A percentile compares a stretch with the other conserved stretches of the same genome.
phyloP scores from a whole-genome alignment of 2,329 filamentous ascomycete species.

The Zymoseptoria pseudotritici region DNA sequence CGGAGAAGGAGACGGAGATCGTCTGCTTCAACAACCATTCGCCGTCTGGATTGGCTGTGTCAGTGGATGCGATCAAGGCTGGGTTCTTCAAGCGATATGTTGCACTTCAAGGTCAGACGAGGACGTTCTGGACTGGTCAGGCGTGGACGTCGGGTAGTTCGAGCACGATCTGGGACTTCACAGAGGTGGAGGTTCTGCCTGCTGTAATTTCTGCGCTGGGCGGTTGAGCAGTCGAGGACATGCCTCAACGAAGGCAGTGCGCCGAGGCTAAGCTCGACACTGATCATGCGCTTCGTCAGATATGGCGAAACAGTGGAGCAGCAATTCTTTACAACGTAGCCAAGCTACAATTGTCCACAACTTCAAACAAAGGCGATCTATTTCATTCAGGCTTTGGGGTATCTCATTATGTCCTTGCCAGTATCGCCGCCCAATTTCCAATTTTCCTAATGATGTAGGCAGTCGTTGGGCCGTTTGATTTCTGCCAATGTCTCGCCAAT shows the following conservation, averaged over 20 bases:
- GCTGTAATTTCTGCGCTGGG: not conserved
- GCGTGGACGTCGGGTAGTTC: conserved; percentile 29
- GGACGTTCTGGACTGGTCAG: conserved; percentile 26
- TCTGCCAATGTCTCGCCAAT: not conserved
- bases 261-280: too few relatives aligned
- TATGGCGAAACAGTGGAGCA: too few relatives aligned
- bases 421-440: conserved; percentile 21
- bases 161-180: conserved; percentile 27
- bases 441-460: too few relatives aligned
- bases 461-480: too few relatives aligned
- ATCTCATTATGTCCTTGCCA: conserved; percentile 13
- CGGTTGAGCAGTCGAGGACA: not conserved
- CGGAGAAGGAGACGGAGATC: conserved; percentile 8
- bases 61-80: conserved; percentile 16
- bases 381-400: too few relatives aligned
- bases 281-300: too few relatives aligned
- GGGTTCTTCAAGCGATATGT: conserved; percentile 25
- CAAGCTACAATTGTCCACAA: too few relatives aligned
- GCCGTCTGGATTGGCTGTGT: conserved; percentile 22
- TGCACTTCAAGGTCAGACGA: conserved; percentile 20
- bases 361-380: too few relatives aligned
- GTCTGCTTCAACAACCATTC: conserved; percentile 21
- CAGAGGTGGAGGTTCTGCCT: conserved; percentile 13
- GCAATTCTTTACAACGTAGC: too few relatives aligned
- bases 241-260: too few relatives aligned